A percentile compares a stretch with the other conserved stretches of the same genome.
Conservation (phyloP, 176 grass and related monocot species). For the Musa acuminata region DNA sequence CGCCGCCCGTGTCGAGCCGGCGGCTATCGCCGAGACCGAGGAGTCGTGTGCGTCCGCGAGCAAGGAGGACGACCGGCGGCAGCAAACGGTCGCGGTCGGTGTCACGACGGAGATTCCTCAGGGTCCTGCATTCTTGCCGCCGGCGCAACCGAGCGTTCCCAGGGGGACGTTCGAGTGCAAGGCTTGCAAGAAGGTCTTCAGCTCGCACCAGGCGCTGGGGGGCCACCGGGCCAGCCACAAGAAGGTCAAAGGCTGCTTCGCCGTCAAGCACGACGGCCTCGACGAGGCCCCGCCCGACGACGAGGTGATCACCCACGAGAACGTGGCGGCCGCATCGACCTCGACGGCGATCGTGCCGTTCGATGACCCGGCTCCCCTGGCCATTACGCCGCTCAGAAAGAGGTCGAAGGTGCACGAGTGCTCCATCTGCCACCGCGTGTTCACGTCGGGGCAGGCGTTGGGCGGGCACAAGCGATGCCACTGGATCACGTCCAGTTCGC, state of each 20-base stretch:
- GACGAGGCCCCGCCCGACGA: not conserved
- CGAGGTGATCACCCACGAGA: not conserved
- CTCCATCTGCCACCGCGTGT: constrained; percentile 77
- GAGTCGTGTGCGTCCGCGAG: constrained; percentile 16
- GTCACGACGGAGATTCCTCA: constrained; percentile 20
- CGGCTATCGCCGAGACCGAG: not conserved
- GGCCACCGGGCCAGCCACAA: constrained; percentile 88
- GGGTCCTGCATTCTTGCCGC: constrained; percentile 2
- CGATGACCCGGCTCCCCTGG: constrained; percentile 7
- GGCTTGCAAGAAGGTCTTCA: constrained; percentile 84
- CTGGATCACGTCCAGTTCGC: constrained; percentile 51
- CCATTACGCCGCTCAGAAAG: constrained; percentile 36
- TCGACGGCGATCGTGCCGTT: constrained; percentile 31
- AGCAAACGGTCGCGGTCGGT: not conserved
- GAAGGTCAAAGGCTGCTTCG: constrained; percentile 81
- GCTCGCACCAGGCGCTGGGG: constrained; percentile 88
- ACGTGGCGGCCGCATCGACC: not conserved
- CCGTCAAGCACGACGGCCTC: constrained; percentile 24
- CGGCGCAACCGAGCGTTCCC: constrained; percentile 4
- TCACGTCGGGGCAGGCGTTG: constrained; percentile 79
- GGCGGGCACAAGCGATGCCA: constrained; percentile 92
- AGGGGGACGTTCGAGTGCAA: constrained; percentile 72
- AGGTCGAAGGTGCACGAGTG: constrained; percentile 77
- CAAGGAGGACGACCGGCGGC: constrained; percentile 19
- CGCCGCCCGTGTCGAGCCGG: constrained; percentile 18